These are phyloP conservation scores for Stereum hirsutum DNA, from an alignment of 1,284 basidiomycete genomes.

Conservation along the genomic window DNA sequence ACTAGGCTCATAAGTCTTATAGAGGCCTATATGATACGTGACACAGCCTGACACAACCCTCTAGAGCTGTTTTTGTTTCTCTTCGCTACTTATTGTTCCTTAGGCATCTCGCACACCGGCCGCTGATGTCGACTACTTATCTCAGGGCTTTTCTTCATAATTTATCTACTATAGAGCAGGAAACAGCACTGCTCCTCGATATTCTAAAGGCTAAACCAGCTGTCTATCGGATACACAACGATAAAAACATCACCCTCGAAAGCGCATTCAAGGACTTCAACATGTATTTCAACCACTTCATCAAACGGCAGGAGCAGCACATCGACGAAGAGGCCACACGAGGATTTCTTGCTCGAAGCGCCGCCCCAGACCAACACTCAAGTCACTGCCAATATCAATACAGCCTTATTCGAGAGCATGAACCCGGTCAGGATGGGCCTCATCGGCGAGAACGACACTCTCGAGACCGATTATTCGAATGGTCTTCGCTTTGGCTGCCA, in stretches of 20 bases:
- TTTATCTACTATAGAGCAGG: too few species aligned
- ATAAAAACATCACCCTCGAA: neutral
- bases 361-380: conserved; percentile 17
- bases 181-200: too few species aligned
- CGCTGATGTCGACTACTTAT: too few species aligned
- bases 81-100: too few species aligned
- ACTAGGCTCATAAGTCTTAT: too few species aligned
- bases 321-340: conserved; percentile 14
- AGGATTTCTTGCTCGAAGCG: conserved; percentile 13
- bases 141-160: too few species aligned
- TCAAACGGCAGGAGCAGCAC: conserved; percentile 15
- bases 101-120: too few species aligned
- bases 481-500: conserved; percentile 13
- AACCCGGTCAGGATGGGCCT: conserved; percentile 12
- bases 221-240: neutral
- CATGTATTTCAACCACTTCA: conserved; percentile 22
- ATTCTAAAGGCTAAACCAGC: neutral
- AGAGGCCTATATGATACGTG: too few species aligned
- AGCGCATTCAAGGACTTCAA: conserved; percentile 12
- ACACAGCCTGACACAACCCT: too few species aligned
- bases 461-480: conserved; percentile 15
- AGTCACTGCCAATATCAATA: neutral
- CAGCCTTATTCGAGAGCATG: conserved; percentile 12
- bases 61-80: too few species aligned
- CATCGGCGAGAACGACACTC: conserved; percentile 7